Evolutionary conservation across 352 stramenopile genomes (phyloP).

Genomic region (Blastocystis sp.): DNA sequence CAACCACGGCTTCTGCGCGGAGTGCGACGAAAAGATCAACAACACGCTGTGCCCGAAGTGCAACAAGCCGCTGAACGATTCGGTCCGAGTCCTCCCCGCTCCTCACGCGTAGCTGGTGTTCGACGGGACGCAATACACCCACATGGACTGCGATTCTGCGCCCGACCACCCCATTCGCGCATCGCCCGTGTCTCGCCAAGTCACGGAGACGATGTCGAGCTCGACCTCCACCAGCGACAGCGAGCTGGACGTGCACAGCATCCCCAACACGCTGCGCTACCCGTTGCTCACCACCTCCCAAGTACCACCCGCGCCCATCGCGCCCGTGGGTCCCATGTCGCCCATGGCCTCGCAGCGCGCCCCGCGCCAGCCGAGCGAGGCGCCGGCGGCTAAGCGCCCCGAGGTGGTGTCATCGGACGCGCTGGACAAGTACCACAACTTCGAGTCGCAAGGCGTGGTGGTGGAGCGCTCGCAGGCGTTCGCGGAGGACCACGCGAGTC

Average conservation of each 20-base stretch:
- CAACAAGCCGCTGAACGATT: constrained; percentile 1
- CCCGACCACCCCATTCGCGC: neutral
- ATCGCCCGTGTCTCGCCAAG: too few relatives aligned
- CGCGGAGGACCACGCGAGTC: neutral
- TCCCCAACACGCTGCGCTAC: neutral
- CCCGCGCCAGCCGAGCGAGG: neutral
- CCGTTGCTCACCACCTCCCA: neutral
- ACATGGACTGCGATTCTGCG: constrained; percentile 4
- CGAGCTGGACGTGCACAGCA: neutral
- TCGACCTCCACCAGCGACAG: neutral
- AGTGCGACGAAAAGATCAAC: neutral
- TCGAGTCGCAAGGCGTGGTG: constrained; percentile 14
- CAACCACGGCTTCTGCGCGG: neutral
- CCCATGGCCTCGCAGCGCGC: neutral
- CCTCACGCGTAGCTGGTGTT: constrained; percentile 8
- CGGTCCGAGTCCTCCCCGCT: neutral
- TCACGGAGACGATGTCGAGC: neutral
- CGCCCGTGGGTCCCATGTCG: neutral
- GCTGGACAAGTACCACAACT: neutral
- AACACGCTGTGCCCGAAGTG: constrained; percentile 36
- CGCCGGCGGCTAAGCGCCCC: neutral
- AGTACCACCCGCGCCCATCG: neutral
- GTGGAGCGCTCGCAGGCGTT: neutral
- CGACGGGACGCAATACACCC: neutral
- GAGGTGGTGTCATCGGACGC: neutral